phyloP scores from a whole-genome alignment of 1,139 yeast genomes.

The Hanseniaspora gamundiae region DNA sequence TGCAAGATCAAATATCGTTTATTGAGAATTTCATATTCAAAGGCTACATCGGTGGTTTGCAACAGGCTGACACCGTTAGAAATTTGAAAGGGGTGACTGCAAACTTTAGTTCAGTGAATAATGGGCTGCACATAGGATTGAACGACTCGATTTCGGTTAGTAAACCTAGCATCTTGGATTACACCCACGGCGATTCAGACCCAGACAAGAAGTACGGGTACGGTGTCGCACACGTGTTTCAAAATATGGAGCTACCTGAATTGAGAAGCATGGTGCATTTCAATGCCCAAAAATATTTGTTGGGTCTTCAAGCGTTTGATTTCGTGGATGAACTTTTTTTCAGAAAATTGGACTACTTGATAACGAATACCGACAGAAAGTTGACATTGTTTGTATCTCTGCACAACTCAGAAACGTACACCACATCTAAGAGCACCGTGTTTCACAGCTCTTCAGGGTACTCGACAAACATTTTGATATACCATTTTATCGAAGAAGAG shows the following conservation, averaged over 20 bases:
- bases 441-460: slow-evolving; percentile 10
- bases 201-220: slow-evolving; percentile 31
- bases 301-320: slow-evolving; percentile 54
- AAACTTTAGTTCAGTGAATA: slow-evolving; percentile 18
- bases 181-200: background rate
- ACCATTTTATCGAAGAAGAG: slow-evolving; percentile 54
- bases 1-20: slow-evolving; percentile 13
- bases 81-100: slow-evolving; percentile 21
- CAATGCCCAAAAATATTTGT: slow-evolving; percentile 61
- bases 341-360: slow-evolving; percentile 42
- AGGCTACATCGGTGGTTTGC: slow-evolving; percentile 18
- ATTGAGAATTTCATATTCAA: slow-evolving; percentile 12
- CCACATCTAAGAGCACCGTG: slow-evolving; percentile 19
- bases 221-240: slow-evolving; percentile 53
- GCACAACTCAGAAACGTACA: background rate
- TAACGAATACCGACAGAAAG: slow-evolving; percentile 53
- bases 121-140: slow-evolving; percentile 25
- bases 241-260: slow-evolving; percentile 23
- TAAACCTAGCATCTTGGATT: slow-evolving; percentile 25
- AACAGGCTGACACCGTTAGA: slow-evolving; percentile 4
- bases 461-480: slow-evolving; percentile 34
- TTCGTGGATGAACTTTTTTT: slow-evolving; percentile 63
- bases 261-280: slow-evolving; percentile 32
- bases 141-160: slow-evolving; percentile 23
- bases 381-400: slow-evolving; percentile 40